A percentile compares a stretch with the other conserved stretches of the same genome.
These are phyloP conservation scores for Suhomyces panamericanus DNA, from an alignment of 1,139 yeast genomes.

Conservation along the genomic window DNA sequence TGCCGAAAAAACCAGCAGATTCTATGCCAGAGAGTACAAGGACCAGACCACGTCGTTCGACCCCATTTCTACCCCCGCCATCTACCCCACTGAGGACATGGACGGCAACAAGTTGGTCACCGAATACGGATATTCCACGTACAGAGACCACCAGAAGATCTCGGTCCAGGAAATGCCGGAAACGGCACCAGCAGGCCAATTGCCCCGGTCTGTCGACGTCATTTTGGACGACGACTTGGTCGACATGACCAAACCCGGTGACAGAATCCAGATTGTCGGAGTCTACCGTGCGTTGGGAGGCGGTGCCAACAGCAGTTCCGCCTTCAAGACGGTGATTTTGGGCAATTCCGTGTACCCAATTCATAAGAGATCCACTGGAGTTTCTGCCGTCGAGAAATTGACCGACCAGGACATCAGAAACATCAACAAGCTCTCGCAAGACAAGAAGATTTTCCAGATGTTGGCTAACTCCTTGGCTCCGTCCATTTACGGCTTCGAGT, in stretches of 20 bases:
- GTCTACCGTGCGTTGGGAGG: conserved; percentile 92
- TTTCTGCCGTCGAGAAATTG: conserved; percentile 70
- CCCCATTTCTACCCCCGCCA: conserved; percentile 80
- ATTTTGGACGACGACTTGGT: conserved; percentile 92
- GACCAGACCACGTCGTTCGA: conserved; percentile 92
- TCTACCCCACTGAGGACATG: conserved; percentile 90
- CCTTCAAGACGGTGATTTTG: conserved; percentile 76
- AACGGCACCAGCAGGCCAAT: conserved; percentile 96
- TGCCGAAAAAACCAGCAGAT: conserved; percentile 79
- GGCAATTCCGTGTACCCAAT: conserved; percentile 89
- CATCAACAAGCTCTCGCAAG: conserved; percentile 72
- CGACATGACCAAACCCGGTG: conserved; percentile 93
- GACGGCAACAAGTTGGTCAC: conserved; percentile 86
- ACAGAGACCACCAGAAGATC: conserved; percentile 90
- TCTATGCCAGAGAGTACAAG: conserved; percentile 87
- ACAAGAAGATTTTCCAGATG: conserved; percentile 69
- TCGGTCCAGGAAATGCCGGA: conserved; percentile 99
- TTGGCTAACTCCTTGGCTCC: conserved; percentile 91
- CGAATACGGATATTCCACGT: conserved; percentile 92
- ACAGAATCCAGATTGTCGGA: conserved; percentile 91
- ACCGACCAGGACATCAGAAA: conserved; percentile 85
- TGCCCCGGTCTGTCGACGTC: conserved; percentile 90
- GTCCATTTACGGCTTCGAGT: conserved; percentile 90
- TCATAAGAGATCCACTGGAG: conserved; percentile 86
- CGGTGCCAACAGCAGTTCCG: conserved; percentile 60